Conservation (phyloP, 73 alveolate genomes). For the Paraurostyla sp. region DNA sequence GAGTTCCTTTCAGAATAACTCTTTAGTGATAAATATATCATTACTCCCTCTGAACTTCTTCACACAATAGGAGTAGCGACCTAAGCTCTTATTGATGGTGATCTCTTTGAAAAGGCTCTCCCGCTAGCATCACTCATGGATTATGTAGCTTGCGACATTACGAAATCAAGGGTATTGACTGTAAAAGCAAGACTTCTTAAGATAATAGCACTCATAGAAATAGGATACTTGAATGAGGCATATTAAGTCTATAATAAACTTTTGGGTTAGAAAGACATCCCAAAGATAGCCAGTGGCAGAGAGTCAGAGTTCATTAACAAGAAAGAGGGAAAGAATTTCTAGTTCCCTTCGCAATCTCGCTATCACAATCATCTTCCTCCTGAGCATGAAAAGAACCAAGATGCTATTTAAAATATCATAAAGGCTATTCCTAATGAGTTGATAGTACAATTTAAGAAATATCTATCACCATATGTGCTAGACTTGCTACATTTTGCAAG, state of each 20-base stretch:
- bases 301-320: conserved; percentile 76
- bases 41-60: conserved; percentile 88
- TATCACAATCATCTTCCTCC: conserved; percentile 88
- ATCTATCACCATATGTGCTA: conserved; percentile 76
- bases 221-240: conserved; percentile 94
- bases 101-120: conserved; percentile 87
- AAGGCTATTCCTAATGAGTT: conserved; percentile 75
- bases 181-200: conserved; percentile 87
- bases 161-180: conserved; percentile 87
- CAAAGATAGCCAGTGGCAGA: conserved; percentile 76
- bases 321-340: conserved; percentile 86
- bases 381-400: conserved; percentile 84
- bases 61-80: conserved; percentile 84
- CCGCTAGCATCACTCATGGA: conserved; percentile 94
- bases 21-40: conserved; percentile 83
- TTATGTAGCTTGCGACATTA: conserved; percentile 88
- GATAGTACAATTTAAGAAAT: conserved; percentile 70
- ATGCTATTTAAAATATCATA: conserved; percentile 78
- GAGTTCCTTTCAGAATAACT: conserved; percentile 87
- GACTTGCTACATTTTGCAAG: conserved; percentile 74
- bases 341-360: conserved; percentile 78
- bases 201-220: conserved; percentile 87
- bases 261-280: conserved; percentile 83
- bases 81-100: conserved; percentile 89
- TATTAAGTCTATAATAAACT: conserved; percentile 81